Conservation (phyloP, 345 rosid genomes). For the Alliaria petiolata region DNA sequence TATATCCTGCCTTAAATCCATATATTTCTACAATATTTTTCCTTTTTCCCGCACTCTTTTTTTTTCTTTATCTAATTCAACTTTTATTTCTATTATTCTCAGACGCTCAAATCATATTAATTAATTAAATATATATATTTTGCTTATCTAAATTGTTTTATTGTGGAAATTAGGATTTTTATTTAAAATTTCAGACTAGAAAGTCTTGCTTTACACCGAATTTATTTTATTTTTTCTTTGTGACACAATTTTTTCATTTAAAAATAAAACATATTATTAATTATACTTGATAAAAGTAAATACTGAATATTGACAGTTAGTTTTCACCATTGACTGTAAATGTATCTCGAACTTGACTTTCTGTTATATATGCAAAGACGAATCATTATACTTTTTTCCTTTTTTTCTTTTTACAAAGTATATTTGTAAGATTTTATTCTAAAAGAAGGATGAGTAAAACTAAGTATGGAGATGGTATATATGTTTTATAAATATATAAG, state of each 20-base stretch:
- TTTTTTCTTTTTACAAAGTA: neutral
- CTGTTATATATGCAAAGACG: neutral
- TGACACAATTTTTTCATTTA: too few species aligned
- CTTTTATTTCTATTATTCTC: neutral
- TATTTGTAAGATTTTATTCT: slow-evolving; percentile 9
- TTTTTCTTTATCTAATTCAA: neutral
- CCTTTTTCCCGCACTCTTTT: neutral
- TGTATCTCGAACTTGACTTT: neutral
- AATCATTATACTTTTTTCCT: neutral
- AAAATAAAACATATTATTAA: neutral
- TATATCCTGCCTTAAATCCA: neutral
- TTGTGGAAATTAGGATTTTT: neutral
- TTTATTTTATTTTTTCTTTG: too few species aligned
- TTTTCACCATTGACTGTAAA: neutral
- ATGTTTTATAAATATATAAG: neutral
- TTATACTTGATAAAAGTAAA: neutral
- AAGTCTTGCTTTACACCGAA: neutral
- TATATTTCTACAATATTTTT: neutral
- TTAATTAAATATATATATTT: too few species aligned
- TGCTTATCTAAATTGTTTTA: too few species aligned
- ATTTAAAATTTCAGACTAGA: neutral
- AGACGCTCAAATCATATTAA: neutral
- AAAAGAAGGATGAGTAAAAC: neutral
- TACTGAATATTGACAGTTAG: neutral
- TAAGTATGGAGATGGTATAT: neutral